phyloP scores from a whole-genome alignment of 495 filamentous ascomycete species.

The Schizothecium vesticola region DNA sequence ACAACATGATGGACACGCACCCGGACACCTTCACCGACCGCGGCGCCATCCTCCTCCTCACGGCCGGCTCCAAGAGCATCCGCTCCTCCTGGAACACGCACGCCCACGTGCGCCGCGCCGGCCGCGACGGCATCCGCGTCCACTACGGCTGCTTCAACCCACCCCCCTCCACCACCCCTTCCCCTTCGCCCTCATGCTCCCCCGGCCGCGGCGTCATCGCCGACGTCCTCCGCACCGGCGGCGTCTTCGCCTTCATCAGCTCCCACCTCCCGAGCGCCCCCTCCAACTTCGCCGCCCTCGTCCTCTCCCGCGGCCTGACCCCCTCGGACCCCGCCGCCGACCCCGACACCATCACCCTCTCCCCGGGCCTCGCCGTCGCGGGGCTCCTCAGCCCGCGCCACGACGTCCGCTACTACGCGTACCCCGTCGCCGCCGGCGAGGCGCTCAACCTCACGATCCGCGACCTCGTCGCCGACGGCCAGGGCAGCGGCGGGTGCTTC shows the following conservation, averaged over 20 bases:
- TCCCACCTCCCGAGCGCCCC: not conserved
- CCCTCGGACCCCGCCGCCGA: conserved; percentile 8
- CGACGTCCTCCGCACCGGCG: conserved; percentile 17
- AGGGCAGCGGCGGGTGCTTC: conserved; percentile 6
- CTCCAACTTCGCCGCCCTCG: conserved; percentile 11
- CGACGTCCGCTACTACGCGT: conserved; percentile 10
- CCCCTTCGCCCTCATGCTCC: conserved; percentile 4
- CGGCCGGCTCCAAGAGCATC: conserved; percentile 9
- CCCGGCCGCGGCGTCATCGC: conserved; percentile 18
- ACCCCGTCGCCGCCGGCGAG: conserved; percentile 12
- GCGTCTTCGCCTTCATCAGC: conserved; percentile 15
- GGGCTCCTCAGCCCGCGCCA: conserved; percentile 9
- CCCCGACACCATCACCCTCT: conserved; percentile 4
- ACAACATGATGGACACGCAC: conserved; percentile 14
- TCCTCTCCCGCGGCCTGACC: conserved; percentile 16
- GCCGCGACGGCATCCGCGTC: conserved; percentile 20
- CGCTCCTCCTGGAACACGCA: not conserved
- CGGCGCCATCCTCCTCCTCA: conserved; percentile 16
- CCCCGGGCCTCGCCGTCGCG: conserved; percentile 15
- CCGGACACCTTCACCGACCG: conserved; percentile 20
- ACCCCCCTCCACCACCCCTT: not conserved
- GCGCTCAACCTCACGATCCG: conserved; percentile 14
- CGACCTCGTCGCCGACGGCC: conserved; percentile 1
- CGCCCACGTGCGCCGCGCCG: conserved; percentile 13
- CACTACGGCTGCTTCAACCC: conserved; percentile 22